Conservation (phyloP, 2,329 filamentous ascomycete genomes). For the Chaetomiaceae sp. region DNA sequence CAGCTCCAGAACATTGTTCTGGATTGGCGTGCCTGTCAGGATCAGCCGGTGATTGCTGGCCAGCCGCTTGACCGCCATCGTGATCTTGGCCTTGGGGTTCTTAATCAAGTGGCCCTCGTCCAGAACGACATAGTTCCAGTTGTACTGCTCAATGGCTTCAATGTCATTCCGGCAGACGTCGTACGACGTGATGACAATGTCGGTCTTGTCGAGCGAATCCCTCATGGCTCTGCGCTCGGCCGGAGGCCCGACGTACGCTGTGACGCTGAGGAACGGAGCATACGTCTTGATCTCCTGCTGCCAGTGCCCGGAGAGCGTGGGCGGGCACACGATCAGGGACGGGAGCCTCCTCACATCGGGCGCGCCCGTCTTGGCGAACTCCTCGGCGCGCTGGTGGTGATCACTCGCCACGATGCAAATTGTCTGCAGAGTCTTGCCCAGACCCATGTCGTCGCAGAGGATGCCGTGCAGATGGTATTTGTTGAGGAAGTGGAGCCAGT, state of each 20-base stretch:
- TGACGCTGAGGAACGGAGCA: conserved; percentile 85
- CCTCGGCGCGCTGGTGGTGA: conserved; percentile 87
- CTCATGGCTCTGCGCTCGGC: conserved; percentile 70
- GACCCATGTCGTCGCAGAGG: conserved; percentile 98
- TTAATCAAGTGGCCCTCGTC: conserved; percentile 99
- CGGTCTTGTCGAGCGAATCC: conserved; percentile 67
- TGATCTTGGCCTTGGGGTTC: conserved; percentile 96
- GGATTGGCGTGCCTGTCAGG: conserved; percentile 92
- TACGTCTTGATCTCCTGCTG: conserved; percentile 96
- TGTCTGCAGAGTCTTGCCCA: conserved; percentile 95
- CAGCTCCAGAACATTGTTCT: conserved; percentile 94
- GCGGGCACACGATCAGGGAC: conserved; percentile 92
- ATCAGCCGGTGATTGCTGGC: conserved; percentile 92
- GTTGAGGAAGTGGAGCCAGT: conserved; percentile 97
- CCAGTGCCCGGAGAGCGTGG: conserved; percentile 96
- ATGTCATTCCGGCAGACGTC: conserved; percentile 96
- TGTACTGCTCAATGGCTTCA: conserved; percentile 76
- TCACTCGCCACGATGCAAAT: conserved; percentile 97
- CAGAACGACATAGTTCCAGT: conserved; percentile 95
- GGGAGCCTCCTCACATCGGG: conserved; percentile 75
- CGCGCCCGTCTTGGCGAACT: conserved; percentile 77
- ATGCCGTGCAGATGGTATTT: conserved; percentile 97
- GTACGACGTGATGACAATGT: conserved; percentile 96
- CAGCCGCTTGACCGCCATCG: conserved; percentile 83
- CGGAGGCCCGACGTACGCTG: conserved; percentile 88